phyloP scores from a whole-genome alignment of 192 early-diverging fungal species.

The Coemansia sp. region DNA sequence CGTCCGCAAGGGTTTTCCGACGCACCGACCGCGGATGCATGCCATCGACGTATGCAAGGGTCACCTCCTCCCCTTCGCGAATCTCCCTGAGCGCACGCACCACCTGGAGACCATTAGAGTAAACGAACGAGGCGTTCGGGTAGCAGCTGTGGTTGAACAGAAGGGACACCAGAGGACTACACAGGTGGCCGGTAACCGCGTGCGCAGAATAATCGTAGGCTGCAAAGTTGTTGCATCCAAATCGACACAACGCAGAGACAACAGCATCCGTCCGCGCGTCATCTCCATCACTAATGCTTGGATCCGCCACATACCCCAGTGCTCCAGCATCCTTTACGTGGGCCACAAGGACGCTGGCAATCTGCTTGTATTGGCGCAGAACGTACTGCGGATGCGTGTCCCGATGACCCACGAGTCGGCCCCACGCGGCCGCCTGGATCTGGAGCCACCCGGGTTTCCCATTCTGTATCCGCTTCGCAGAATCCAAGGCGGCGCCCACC shows the following conservation, averaged over 20 bases:
- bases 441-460: constrained; percentile 24
- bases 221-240: constrained; percentile 50
- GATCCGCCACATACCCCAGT: not conserved
- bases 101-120: constrained; percentile 16
- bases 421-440: constrained; percentile 35
- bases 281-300: no score
- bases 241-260: constrained; percentile 15
- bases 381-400: constrained; percentile 31
- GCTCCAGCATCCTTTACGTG: not conserved
- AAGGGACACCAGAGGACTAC: constrained; percentile 40
- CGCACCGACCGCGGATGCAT: constrained; percentile 30
- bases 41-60: constrained; percentile 33
- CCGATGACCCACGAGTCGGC: constrained; percentile 27
- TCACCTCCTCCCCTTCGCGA: constrained; percentile 27
- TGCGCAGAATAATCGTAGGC: constrained; percentile 14
- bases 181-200: constrained; percentile 25
- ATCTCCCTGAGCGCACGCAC: constrained; percentile 37
- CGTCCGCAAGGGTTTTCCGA: constrained; percentile 12
- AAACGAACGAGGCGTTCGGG: constrained; percentile 32
- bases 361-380: constrained; percentile 35
- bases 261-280: not conserved
- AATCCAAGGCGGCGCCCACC: not conserved
- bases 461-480: not conserved
- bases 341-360: constrained; percentile 19
- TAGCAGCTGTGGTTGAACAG: constrained; percentile 53